Base-by-base conservation (phyloP, 345 rosid genomes). In the Euphorbia lathyris region DNA sequence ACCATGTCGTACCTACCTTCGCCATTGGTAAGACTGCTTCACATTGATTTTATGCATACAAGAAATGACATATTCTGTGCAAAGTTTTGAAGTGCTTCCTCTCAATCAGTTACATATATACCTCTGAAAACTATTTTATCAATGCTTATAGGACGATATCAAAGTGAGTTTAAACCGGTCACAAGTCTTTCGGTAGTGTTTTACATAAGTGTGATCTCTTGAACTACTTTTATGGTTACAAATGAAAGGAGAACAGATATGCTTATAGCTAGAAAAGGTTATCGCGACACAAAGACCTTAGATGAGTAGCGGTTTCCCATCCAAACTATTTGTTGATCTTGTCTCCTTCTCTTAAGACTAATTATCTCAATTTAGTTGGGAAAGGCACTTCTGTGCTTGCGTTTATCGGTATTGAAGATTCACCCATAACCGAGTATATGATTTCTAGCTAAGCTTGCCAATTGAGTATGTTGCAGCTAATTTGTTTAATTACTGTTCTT, bases 1-100 rank as follows among this genome's bases (percentile, higher is more conserved):
- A 55, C 97, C 97, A 72, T 95, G 97, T 36, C 97, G 96, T 59
- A 76, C 84, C 72, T 95, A 95, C 78, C 89, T 95, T 66, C 84
- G 97, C 64, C 99, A 95, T 71, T 91, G 96, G 99, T 92, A 78
- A 63, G 78, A 32, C 68, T 73, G 3, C 10, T 22, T 76, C 38
- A 23, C n/a, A 34, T 11, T 55, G 23, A 45, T 26, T 5, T 64
- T 29, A 29, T 20, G 12, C 16, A n/a, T 20, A 9, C 29, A 17
- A 2, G 23, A 40, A 29, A 25, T 34, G 65, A 20, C 17, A 16
- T 26, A 63, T 40, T 40, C 13, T 13, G 14, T 22, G 27, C 9
- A 5, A 9, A 30, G 19, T 32, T 58, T 27, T 19, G 19, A 66
- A 29, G 17, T 32, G 9, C 19, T 51, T 52, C 13, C 29, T 34